Evolutionary conservation across 352 stramenopile species (phyloP), one percentile per base, ranked within the genome.

Genomic region (Paralagenidium karlingii): DNA sequence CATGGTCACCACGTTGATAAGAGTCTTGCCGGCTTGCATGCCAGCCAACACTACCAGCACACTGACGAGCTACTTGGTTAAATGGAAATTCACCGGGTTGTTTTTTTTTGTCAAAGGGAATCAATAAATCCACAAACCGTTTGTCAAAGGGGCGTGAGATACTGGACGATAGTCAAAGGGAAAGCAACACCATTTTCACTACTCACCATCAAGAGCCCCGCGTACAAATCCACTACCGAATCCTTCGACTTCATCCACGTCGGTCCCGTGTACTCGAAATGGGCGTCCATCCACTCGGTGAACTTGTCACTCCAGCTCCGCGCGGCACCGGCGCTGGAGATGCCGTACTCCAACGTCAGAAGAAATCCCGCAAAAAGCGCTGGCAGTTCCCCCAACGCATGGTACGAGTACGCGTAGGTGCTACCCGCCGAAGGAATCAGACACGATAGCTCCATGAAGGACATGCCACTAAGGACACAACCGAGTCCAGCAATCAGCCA

Each of bases 281-380:
- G 58, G 1, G 58, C 64, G 4, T 63, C 50, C 39, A 91, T 53
- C 71, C 71, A 91, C n/a, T 74, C 63, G 3, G 77, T 74, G 26
- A 96, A 59, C 64, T 97, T 98, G 58, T 96, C 82, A 45, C 86
- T 94, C 92, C 92, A 98, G 40, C 56, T 83, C 33, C 89, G 76
- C 0, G 94, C 91, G 0, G 93, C 86, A 1, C 91, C 94, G 10
- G 86, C 82, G 27, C 78, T 86, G 1, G 79, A 89, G 16, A 97
- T 51, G 24, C 83, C 75, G 64, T 97, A 98, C 66, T 97, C 91
- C 34, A 98, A 64, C 20, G 85, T 96, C 20, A 97, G 55, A 22
- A 92, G 50, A 12, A 79, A 90, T 2, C 71, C 89, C 0, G 87
- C 85, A 32, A 96, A 39, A 36, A 96, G 64, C 5, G 93, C 93